Conservation (phyloP, 148 eudicot species). For the Vaccinium darrowii region DNA sequence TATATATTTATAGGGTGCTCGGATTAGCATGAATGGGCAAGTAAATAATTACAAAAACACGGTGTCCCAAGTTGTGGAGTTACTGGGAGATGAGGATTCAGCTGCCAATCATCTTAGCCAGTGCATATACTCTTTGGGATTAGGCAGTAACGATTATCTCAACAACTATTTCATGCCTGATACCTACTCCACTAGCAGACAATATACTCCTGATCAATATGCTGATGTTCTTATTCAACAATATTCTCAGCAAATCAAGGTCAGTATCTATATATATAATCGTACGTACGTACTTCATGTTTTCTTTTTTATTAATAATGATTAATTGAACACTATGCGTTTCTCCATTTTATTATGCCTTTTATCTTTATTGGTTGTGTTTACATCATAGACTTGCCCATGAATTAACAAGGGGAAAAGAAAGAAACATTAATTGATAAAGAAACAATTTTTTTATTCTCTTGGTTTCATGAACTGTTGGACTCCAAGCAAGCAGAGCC, state of each 20-base stretch:
- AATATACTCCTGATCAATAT: conserved; percentile 42
- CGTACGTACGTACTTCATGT: not conserved
- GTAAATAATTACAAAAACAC: conserved; percentile 46
- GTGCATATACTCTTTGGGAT: conserved; percentile 43
- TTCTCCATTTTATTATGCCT: not conserved
- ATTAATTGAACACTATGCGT: too few species aligned
- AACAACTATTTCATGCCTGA: conserved; percentile 61
- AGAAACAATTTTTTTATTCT: too few species aligned
- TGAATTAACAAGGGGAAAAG: too few species aligned
- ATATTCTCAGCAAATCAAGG: conserved; percentile 48
- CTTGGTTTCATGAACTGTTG: too few species aligned
- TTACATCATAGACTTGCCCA: not conserved
- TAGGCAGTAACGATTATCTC: conserved; percentile 61
- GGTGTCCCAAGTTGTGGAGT: conserved; percentile 34
- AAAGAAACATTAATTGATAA: too few species aligned
- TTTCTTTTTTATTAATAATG: not conserved
- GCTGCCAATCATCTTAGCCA: conserved; percentile 45
- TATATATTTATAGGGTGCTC: conserved; percentile 26
- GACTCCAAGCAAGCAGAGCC: too few species aligned
- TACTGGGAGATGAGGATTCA: conserved; percentile 38
- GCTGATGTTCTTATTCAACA: conserved; percentile 44
- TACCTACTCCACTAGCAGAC: conserved; percentile 35
- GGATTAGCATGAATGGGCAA: conserved; percentile 42
- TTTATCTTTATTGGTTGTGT: not conserved
- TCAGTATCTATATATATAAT: conserved; percentile 12